phyloP scores from a whole-genome alignment of 306 rosid genomes.

The Dryas octopetala region DNA sequence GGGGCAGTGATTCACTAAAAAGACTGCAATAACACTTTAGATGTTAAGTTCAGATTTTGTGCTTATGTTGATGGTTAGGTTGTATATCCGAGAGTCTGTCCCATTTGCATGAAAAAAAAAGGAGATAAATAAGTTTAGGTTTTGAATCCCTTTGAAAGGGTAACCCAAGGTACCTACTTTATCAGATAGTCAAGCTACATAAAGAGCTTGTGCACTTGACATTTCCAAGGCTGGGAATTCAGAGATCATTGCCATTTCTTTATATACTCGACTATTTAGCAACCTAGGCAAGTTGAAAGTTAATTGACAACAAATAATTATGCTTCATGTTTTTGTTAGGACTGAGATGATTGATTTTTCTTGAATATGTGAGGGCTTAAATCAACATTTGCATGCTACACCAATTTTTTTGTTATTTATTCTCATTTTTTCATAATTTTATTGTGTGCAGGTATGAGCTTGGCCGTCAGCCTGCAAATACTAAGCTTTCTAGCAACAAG shows the following conservation, averaged over 20 bases:
- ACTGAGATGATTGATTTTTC: background rate
- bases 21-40: background rate
- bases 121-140: background rate
- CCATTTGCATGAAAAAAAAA: background rate
- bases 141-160: background rate
- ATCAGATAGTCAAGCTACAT: background rate
- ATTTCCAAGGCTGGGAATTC: background rate
- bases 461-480: conserved; percentile 46
- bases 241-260: background rate
- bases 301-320: background rate
- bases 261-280: background rate
- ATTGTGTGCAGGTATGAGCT: conserved; percentile 41
- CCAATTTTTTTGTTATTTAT: background rate
- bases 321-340: background rate
- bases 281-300: background rate
- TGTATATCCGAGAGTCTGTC: background rate
- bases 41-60: too few species aligned
- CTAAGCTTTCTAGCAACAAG: conserved; percentile 50
- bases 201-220: background rate
- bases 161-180: background rate
- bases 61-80: background rate
- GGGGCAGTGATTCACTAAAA: background rate
- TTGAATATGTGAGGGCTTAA: background rate
- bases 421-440: background rate
- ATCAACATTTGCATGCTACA: background rate